These are phyloP conservation scores for Entonaema liquescens DNA, from an alignment of 495 filamentous ascomycete species.

Conservation along the genomic window DNA sequence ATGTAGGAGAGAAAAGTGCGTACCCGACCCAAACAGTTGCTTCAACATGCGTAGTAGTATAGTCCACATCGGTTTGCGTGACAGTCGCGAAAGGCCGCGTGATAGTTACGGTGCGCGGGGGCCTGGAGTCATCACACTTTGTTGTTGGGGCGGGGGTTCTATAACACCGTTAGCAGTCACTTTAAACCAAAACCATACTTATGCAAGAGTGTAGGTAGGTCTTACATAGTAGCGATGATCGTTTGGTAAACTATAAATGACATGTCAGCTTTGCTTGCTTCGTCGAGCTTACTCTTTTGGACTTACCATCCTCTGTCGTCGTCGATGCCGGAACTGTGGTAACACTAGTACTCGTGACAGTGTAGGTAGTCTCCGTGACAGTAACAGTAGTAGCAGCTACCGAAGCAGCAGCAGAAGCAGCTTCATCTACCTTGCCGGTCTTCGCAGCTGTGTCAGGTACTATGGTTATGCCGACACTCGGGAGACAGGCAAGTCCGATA, in stretches of 20 bases:
- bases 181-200: not conserved
- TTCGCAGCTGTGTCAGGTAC: conserved; percentile 17
- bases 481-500: conserved; percentile 33
- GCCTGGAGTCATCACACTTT: conserved; percentile 45
- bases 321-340: conserved; percentile 50
- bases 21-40: conserved; percentile 55
- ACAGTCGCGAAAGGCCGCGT: conserved; percentile 39
- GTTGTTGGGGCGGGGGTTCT: conserved; percentile 54
- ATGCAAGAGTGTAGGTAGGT: not conserved
- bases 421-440: conserved; percentile 21
- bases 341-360: conserved; percentile 49
- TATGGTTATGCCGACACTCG: conserved; percentile 10
- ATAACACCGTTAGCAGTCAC: conserved; percentile 2
- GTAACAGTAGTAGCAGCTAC: conserved; percentile 50
- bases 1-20: conserved; percentile 1
- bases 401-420: conserved; percentile 15
- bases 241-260: conserved; percentile 45
- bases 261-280: conserved; percentile 13
- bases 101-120: conserved; percentile 49
- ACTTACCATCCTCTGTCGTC: conserved; percentile 51
- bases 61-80: conserved; percentile 51
- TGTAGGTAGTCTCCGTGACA: conserved; percentile 53
- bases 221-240: conserved; percentile 55
- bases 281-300: not conserved
- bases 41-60: conserved; percentile 49